phyloP scores from a whole-genome alignment of 371 early-diverging fungal genomes.

The Mucor plumbeus region DNA sequence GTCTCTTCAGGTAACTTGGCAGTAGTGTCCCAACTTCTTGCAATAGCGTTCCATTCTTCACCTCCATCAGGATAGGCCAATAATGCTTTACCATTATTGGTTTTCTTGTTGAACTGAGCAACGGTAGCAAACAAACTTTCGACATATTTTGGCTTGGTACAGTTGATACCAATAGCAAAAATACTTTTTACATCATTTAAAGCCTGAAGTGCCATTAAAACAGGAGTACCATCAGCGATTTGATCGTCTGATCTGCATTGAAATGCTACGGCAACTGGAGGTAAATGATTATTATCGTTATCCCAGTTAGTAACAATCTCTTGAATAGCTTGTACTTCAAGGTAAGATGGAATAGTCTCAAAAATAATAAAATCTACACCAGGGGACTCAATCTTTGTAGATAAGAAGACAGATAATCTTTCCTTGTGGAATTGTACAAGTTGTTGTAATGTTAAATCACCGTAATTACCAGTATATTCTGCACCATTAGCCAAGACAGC shows the following conservation, averaged over 20 bases:
- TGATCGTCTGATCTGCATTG: constrained; percentile 43
- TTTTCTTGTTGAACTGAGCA: neutral
- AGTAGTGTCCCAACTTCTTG: constrained; percentile 34
- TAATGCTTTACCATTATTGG: constrained; percentile 23
- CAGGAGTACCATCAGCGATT: constrained; percentile 48
- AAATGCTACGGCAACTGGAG: constrained; percentile 48
- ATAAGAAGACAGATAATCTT: constrained; percentile 40
- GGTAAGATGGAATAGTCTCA: constrained; percentile 63
- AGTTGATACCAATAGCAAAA: constrained; percentile 62
- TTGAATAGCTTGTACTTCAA: constrained; percentile 56
- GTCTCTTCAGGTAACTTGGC: constrained; percentile 28
- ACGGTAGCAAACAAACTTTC: constrained; percentile 20
- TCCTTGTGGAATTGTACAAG: constrained; percentile 53
- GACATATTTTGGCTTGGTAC: constrained; percentile 56
- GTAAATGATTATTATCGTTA: neutral
- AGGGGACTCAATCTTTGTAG: constrained; percentile 13
- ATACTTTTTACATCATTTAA: constrained; percentile 31
- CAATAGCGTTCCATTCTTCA: constrained; percentile 46
- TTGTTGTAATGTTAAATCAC: constrained; percentile 27
- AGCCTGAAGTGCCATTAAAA: constrained; percentile 27
- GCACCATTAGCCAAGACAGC: constrained; percentile 63
- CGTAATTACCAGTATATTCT: constrained; percentile 67
- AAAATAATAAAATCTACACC: constrained; percentile 58
- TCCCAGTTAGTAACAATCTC: constrained; percentile 22
- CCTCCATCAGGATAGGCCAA: constrained; percentile 56